phyloP scores from a whole-genome alignment of 1,284 basidiomycete genomes.

The Phylloporus sp. region DNA sequence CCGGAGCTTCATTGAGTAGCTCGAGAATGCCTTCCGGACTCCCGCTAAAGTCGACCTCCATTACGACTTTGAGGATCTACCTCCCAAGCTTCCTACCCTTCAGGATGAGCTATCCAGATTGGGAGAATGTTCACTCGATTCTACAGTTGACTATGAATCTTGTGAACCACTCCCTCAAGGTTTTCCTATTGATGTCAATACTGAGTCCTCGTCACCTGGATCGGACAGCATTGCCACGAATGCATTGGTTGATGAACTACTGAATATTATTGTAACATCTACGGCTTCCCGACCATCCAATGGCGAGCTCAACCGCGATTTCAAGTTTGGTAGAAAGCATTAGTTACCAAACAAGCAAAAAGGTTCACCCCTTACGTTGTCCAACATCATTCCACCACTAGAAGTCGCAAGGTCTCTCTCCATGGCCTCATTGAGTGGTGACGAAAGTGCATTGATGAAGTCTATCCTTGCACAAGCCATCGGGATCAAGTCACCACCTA shows the following conservation, averaged over 20 bases:
- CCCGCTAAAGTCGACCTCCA: conserved; percentile 70
- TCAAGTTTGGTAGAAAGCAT: conserved; percentile 74
- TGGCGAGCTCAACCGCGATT: conserved; percentile 70
- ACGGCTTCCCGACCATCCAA: conserved; percentile 60
- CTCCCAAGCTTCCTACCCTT: conserved; percentile 45
- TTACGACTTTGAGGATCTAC: conserved; percentile 57
- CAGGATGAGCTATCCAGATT: conserved; percentile 36
- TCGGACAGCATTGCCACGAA: conserved; percentile 27
- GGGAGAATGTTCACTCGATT: conserved; percentile 32
- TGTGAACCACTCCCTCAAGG: conserved; percentile 20
- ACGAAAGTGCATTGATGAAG: conserved; percentile 65
- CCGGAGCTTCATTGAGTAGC: conserved; percentile 81
- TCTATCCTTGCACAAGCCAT: conserved; percentile 64
- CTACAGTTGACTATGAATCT: conserved; percentile 29
- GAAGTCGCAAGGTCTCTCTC: conserved; percentile 60
- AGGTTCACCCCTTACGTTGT: conserved; percentile 56
- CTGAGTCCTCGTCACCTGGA: conserved; percentile 31
- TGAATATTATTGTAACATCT: conserved; percentile 42
- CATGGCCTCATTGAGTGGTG: conserved; percentile 49
- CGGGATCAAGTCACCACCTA: conserved; percentile 42
- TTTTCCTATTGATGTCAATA: conserved; percentile 32
- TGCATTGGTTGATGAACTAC: conserved; percentile 28
- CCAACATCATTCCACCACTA: conserved; percentile 76
- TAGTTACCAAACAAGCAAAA: conserved; percentile 31
- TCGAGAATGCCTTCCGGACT: conserved; percentile 80